Conservation (phyloP, 2,329 filamentous ascomycete species). For the Triangularia setosa region DNA sequence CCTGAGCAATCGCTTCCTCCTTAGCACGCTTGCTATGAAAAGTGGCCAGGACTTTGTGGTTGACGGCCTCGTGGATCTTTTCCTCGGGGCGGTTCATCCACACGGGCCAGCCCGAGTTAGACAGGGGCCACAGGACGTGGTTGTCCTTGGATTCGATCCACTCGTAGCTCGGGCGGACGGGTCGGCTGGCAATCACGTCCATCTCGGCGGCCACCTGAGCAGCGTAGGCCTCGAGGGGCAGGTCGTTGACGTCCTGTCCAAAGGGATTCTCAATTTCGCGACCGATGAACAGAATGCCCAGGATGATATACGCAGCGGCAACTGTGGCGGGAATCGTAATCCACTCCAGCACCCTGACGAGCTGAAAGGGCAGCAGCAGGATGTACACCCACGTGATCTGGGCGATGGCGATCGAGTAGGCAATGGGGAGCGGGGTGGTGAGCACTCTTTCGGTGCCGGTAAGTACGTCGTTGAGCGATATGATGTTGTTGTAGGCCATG, state of each 20-base stretch:
- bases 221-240: conserved; percentile 63
- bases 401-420: conserved; percentile 70
- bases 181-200: conserved; percentile 56
- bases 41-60: conserved; percentile 33
- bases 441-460: conserved; percentile 68
- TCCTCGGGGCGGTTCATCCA: conserved; percentile 47
- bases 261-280: conserved; percentile 69
- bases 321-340: conserved; percentile 67
- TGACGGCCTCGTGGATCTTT: conserved; percentile 42
- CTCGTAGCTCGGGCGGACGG: conserved; percentile 46
- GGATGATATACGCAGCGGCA: conserved; percentile 66
- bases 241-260: conserved; percentile 64
- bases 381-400: conserved; percentile 78
- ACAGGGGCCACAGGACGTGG: conserved; percentile 39
- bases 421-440: conserved; percentile 67
- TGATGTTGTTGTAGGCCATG: conserved; percentile 46
- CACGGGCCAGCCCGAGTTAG: conserved; percentile 41
- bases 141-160: conserved; percentile 43
- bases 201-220: conserved; percentile 61
- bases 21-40: conserved; percentile 30
- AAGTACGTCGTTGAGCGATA: conserved; percentile 60
- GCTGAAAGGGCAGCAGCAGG: conserved; percentile 68
- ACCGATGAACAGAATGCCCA: conserved; percentile 63
- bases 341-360: conserved; percentile 58
- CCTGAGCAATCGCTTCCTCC: conserved; percentile 4